Conservation (phyloP, 352 stramenopile genomes). For the Globisporangium nunn region DNA sequence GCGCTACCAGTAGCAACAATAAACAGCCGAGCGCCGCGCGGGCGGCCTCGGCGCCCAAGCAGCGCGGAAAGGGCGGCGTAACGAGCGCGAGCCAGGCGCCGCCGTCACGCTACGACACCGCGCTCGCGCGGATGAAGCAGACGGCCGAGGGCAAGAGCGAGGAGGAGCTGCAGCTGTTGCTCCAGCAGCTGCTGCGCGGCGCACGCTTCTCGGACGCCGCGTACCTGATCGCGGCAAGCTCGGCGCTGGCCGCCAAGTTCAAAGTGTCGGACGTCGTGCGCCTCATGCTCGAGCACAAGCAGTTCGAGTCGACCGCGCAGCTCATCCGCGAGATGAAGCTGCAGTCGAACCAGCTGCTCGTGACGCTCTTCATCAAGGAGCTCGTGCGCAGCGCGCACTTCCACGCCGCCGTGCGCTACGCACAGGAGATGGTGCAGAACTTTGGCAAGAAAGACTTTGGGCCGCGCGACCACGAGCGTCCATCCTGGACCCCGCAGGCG, state of each 20-base stretch:
- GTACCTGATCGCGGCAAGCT: slow-evolving; percentile 52
- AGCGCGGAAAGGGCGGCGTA: slow-evolving; percentile 8
- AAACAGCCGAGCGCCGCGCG: slow-evolving; percentile 3
- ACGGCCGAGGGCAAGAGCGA: slow-evolving; percentile 24
- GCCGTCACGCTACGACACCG: slow-evolving; percentile 18
- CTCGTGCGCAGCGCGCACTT: slow-evolving; percentile 63
- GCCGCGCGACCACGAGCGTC: slow-evolving; percentile 16
- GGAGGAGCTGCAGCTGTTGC: slow-evolving; percentile 39
- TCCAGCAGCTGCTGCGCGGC: slow-evolving; percentile 49
- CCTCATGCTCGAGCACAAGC: slow-evolving; percentile 56
- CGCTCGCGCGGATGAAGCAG: slow-evolving; percentile 28
- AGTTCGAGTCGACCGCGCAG: slow-evolving; percentile 56
- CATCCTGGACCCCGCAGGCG: slow-evolving; percentile 70
- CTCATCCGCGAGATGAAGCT: slow-evolving; percentile 75
- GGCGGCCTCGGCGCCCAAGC: slow-evolving; percentile 12
- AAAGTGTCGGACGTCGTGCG: slow-evolving; percentile 75
- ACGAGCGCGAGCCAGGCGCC: not conserved
- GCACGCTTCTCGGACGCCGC: slow-evolving; percentile 52
- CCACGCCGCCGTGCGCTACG: slow-evolving; percentile 56
- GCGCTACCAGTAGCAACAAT: not conserved
- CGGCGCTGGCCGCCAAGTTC: slow-evolving; percentile 52
- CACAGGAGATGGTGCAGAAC: slow-evolving; percentile 71
- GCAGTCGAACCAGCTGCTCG: slow-evolving; percentile 58
- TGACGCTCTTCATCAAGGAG: slow-evolving; percentile 80
- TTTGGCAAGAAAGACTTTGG: slow-evolving; percentile 49